These are phyloP conservation scores for Fusarium pseudonygamai DNA, from an alignment of 2,329 filamentous ascomycete genomes.

Conservation along the genomic window DNA sequence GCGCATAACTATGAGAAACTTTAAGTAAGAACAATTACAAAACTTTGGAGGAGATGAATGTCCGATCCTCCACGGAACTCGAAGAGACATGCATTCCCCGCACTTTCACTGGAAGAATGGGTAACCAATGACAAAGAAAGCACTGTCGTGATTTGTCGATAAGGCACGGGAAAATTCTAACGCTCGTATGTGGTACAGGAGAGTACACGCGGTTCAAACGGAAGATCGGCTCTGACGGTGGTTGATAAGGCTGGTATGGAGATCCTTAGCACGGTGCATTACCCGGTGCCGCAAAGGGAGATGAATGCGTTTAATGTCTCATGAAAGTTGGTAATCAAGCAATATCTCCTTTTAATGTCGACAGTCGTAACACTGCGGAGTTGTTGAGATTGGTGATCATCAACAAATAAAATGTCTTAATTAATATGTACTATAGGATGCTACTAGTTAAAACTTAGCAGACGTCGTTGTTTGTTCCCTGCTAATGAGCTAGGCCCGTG, in stretches of 20 bases:
- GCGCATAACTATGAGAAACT: not conserved
- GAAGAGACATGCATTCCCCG: constrained; percentile 28
- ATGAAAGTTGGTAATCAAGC: not conserved
- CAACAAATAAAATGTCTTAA: constrained; percentile 25
- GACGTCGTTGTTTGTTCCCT: constrained; percentile 16
- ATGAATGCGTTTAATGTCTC: constrained; percentile 1
- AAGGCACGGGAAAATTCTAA: constrained; percentile 2
- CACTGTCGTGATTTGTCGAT: not conserved
- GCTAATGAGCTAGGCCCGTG: constrained; percentile 34
- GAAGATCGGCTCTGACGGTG: not conserved
- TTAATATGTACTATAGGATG: not conserved
- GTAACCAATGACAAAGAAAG: constrained; percentile 17
- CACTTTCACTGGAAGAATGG: constrained; percentile 3
- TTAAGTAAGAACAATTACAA: not conserved
- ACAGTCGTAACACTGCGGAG: constrained; percentile 12
- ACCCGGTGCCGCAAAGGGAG: not conserved
- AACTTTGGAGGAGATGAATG: not conserved
- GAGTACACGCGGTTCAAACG: not conserved
- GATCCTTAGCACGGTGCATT: not conserved
- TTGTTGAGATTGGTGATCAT: constrained; percentile 34
- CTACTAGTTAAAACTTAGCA: not conserved
- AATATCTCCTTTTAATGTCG: constrained; percentile 15
- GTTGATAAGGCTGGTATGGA: constrained; percentile 6
- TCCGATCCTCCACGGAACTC: constrained; percentile 10
- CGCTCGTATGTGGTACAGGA: constrained; percentile 2